A percentile compares a stretch with the other conserved stretches of the same genome.
Evolutionary conservation across 208 protist species (phyloP).

Genomic region (Acanthamoeba sp.): DNA sequence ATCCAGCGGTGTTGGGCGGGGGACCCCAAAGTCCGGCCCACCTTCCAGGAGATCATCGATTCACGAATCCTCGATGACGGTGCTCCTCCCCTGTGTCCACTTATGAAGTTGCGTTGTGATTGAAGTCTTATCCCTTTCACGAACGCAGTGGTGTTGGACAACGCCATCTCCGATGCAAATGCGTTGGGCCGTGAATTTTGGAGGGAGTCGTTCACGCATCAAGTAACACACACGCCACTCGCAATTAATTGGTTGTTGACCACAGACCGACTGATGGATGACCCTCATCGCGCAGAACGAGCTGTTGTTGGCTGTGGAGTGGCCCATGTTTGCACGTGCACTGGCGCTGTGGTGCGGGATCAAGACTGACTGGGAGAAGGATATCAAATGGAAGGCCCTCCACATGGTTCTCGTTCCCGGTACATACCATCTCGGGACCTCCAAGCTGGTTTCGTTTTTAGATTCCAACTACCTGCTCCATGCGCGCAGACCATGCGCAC

Average conservation of each 20-base stretch:
- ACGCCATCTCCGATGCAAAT: neutral
- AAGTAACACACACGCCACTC: too few relatives aligned
- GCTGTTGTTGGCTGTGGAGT: neutral
- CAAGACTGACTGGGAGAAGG: neutral
- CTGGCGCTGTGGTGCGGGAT: neutral
- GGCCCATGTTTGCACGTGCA: neutral
- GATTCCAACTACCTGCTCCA: too few relatives aligned
- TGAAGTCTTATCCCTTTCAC: neutral
- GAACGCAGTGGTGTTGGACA: constrained; percentile 9
- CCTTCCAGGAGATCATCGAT: constrained; percentile 60
- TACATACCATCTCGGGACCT: too few relatives aligned
- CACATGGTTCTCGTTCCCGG: constrained; percentile 22
- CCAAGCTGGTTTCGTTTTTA: too few relatives aligned
- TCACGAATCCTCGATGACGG: neutral
- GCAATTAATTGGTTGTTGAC: too few relatives aligned
- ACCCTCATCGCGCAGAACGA: too few relatives aligned
- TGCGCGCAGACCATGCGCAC: too few relatives aligned
- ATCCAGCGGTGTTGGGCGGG: neutral
- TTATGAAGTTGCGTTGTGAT: too few relatives aligned
- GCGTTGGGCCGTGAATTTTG: constrained; percentile 1
- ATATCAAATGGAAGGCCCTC: neutral
- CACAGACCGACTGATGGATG: too few relatives aligned
- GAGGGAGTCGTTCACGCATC: constrained; percentile 29
- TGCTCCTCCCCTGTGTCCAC: too few relatives aligned
- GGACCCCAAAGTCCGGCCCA: neutral